Percentiles rank a stretch among this genome's conserved stretches.
These are phyloP conservation scores for Candida neerlandica DNA, from an alignment of 1,139 yeast genomes.

Conservation along the genomic window DNA sequence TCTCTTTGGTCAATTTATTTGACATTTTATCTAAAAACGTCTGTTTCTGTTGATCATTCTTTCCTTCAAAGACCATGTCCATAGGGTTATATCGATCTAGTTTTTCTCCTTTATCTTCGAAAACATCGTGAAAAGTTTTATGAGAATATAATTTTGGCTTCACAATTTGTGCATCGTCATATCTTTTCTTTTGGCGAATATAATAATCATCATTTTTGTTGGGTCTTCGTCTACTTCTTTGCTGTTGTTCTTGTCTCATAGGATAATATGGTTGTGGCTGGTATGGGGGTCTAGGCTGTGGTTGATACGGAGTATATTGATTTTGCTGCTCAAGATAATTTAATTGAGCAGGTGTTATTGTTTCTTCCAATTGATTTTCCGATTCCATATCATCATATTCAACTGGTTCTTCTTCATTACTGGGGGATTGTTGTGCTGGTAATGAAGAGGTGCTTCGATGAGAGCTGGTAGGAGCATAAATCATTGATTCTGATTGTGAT, in stretches of 20 bases:
- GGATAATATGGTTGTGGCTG: conserved; percentile 10
- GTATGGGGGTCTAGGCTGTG: conserved; percentile 11
- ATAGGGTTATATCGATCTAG: conserved; percentile 42
- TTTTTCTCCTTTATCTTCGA: conserved; percentile 34
- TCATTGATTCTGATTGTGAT: conserved; percentile 7
- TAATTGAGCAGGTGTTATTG: conserved; percentile 41
- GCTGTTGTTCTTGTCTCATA: background rate
- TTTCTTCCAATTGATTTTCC: conserved; percentile 33
- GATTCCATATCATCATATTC: conserved; percentile 24
- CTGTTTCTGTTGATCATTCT: conserved; percentile 26
- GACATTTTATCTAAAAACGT: conserved; percentile 33
- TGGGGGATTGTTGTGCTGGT: background rate
- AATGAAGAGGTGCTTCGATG: conserved; percentile 1
- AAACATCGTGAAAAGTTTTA: conserved; percentile 44
- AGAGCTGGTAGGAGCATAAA: conserved; percentile 4
- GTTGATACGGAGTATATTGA: conserved; percentile 13
- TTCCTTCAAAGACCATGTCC: conserved; percentile 42
- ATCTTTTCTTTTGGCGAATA: conserved; percentile 38
- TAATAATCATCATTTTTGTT: conserved; percentile 34
- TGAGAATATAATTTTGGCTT: conserved; percentile 46
- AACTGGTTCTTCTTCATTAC: background rate
- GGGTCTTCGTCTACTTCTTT: conserved; percentile 6
- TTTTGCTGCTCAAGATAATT: conserved; percentile 25
- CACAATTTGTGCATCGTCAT: conserved; percentile 33
- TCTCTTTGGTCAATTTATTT: conserved; percentile 33